Evolutionary conservation across 305 asterid genomes (phyloP).

Genomic region (Plantago coronopus): DNA sequence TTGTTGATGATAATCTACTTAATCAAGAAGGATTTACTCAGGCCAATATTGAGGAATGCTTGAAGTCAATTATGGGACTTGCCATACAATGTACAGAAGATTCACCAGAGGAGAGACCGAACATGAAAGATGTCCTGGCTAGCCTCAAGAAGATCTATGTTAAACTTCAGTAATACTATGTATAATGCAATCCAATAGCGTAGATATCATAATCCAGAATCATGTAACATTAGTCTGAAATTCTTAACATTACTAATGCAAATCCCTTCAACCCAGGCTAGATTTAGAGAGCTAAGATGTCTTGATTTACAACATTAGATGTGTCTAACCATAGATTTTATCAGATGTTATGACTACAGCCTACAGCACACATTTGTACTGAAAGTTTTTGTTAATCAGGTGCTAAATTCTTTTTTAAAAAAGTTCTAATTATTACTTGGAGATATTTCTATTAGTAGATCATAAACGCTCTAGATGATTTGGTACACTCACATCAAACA

Average conservation of each 20-base stretch:
- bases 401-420: too few species aligned
- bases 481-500: too few species aligned
- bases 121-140: constrained; percentile 18
- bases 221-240: background rate
- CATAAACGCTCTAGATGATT: too few species aligned
- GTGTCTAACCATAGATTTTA: too few species aligned
- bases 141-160: constrained; percentile 19
- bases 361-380: too few species aligned
- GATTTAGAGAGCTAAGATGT: background rate
- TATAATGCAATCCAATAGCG: too few species aligned
- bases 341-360: too few species aligned
- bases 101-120: constrained; percentile 16
- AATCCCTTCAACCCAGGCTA: background rate
- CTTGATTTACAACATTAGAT: too few species aligned
- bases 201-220: background rate
- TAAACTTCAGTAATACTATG: too few species aligned
- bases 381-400: too few species aligned
- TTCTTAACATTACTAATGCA: background rate
- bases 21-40: background rate
- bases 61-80: constrained; percentile 13
- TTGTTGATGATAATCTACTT: constrained; percentile 10
- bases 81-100: constrained; percentile 24
- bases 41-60: background rate
- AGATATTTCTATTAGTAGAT: too few species aligned
- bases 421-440: too few species aligned